Conservation (phyloP, 2,329 filamentous ascomycete species). For the Truncatella angustata region DNA sequence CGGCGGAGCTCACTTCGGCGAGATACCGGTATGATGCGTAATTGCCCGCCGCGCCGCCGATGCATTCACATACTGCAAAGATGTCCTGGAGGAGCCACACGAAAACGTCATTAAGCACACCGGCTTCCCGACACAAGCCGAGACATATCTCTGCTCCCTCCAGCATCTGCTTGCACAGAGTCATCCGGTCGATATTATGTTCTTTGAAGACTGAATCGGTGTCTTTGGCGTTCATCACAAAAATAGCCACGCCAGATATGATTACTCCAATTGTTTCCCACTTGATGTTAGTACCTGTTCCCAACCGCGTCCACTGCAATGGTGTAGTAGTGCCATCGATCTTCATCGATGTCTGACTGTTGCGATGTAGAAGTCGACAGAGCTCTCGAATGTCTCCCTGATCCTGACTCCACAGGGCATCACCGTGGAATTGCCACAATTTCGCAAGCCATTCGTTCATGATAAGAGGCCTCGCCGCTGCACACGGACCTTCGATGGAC, state of each 20-base stretch:
- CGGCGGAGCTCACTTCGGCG: slow-evolving; percentile 26
- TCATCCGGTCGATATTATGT: slow-evolving; percentile 22
- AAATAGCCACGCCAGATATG: slow-evolving; percentile 21
- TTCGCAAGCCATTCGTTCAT: slow-evolving; percentile 20
- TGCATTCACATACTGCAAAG: slow-evolving; percentile 28
- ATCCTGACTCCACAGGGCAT: not conserved
- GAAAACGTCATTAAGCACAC: slow-evolving; percentile 29
- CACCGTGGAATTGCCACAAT: not conserved
- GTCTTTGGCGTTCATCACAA: slow-evolving; percentile 22
- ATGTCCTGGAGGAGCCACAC: slow-evolving; percentile 29
- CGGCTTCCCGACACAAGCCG: slow-evolving; percentile 30
- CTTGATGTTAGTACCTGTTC: not conserved
- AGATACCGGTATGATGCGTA: slow-evolving; percentile 27
- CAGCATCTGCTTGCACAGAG: slow-evolving; percentile 26
- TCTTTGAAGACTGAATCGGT: slow-evolving; percentile 25
- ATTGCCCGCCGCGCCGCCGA: no score
- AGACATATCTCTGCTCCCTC: slow-evolving; percentile 27
- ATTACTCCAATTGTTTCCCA: not conserved
- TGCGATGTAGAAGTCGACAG: not conserved
- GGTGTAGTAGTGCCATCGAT: not conserved
- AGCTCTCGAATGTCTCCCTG: not conserved
- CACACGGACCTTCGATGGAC: slow-evolving; percentile 22
- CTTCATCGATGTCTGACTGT: not conserved
- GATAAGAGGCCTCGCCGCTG: slow-evolving; percentile 24
- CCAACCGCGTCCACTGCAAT: not conserved